A percentile compares a stretch with the other conserved stretches of the same genome.
Conservation (phyloP, 1,284 basidiomycete species). For the Volvariella surrecta region DNA sequence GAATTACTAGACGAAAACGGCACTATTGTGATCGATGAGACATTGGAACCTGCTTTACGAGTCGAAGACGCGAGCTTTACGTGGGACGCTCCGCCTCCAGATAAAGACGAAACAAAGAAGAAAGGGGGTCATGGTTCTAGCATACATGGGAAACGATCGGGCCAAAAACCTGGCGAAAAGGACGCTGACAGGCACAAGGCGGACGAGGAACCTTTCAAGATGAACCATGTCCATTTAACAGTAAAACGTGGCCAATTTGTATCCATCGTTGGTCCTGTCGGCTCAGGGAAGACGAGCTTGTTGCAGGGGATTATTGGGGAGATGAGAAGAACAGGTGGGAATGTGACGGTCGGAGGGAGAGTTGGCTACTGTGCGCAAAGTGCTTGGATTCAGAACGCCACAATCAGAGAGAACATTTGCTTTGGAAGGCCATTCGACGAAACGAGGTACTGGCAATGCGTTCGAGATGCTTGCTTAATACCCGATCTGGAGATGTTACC, state of each 20-base stretch:
- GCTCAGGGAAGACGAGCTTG: constrained; percentile 65
- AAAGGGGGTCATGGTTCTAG: constrained; percentile 11
- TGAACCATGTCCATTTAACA: constrained; percentile 52
- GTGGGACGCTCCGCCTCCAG: constrained; percentile 73
- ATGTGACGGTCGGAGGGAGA: constrained; percentile 60
- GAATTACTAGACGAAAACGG: constrained; percentile 54
- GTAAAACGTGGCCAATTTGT: constrained; percentile 69
- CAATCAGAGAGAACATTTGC: constrained; percentile 76
- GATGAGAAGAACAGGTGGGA: constrained; percentile 60
- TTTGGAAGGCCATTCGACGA: constrained; percentile 81
- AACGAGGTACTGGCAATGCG: constrained; percentile 69
- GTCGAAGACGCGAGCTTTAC: constrained; percentile 67
- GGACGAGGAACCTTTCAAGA: constrained; percentile 40
- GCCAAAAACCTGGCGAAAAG: constrained; percentile 8
- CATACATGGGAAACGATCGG: constrained; percentile 13
- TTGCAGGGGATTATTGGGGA: constrained; percentile 77
- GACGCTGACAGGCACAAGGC: constrained; percentile 13
- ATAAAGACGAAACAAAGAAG: constrained; percentile 26
- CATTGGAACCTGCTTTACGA: constrained; percentile 54
- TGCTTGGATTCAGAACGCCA: constrained; percentile 86
- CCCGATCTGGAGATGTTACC: constrained; percentile 74
- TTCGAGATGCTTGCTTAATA: constrained; percentile 69
- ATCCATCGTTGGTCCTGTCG: constrained; percentile 70
- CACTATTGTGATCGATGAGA: constrained; percentile 36
- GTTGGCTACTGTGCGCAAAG: constrained; percentile 80